Evolutionary conservation across 208 protist species (phyloP).

Genomic region (Giardia duodenalis): DNA sequence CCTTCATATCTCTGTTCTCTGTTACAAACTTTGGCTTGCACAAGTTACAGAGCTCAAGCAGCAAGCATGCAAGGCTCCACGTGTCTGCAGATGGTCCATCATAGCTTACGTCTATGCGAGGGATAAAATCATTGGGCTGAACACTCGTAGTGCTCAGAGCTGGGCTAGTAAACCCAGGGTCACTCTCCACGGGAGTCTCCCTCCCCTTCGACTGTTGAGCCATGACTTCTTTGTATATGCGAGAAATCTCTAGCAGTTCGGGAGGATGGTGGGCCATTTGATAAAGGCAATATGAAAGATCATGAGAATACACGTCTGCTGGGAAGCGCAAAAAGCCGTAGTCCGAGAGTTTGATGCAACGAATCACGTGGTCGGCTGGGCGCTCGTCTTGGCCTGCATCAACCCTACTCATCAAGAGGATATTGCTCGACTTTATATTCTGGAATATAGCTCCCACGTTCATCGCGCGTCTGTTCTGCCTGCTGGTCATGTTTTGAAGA

Average conservation of each 20-base stretch:
- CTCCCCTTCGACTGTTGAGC: too few relatives aligned
- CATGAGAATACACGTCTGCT: neutral
- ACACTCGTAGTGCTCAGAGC: neutral
- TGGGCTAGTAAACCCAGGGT: too few relatives aligned
- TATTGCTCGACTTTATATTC: neutral
- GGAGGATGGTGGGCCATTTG: neutral
- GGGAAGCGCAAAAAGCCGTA: neutral
- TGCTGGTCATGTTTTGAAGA: neutral
- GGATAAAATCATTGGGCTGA: too few relatives aligned
- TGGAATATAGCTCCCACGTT: neutral
- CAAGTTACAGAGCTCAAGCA: conserved; percentile 3
- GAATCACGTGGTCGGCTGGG: neutral
- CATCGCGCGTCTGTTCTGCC: neutral
- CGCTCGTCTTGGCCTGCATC: neutral
- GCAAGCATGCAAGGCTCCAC: neutral
- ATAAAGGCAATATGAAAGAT: neutral
- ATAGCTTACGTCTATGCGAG: neutral
- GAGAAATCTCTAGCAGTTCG: neutral
- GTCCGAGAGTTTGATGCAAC: neutral
- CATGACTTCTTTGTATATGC: too few relatives aligned
- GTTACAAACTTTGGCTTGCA: neutral
- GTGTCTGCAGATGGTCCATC: neutral
- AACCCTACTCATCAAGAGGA: neutral
- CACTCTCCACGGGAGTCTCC: neutral
- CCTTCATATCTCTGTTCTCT: neutral